Conservation (phyloP, 306 rosid species). For the Calophaca sinica region DNA sequence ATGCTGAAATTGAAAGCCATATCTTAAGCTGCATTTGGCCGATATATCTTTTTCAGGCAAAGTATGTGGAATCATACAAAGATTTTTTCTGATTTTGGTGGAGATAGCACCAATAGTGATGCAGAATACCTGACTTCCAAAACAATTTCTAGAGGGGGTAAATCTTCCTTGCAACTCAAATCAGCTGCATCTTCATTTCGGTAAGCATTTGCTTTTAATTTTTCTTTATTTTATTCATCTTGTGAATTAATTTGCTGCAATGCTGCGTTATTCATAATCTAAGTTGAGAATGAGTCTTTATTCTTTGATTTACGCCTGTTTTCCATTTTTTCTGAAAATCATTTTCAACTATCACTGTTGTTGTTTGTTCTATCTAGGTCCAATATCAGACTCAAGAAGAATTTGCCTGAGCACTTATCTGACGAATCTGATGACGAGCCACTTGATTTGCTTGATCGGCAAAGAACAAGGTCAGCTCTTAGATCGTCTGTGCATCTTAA, state of each 20-base stretch:
- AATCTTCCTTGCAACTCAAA: constrained; percentile 53
- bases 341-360: background rate
- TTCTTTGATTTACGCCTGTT: background rate
- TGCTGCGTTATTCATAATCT: constrained; percentile 1
- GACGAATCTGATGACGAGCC: constrained; percentile 88
- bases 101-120: constrained; percentile 61
- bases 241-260: background rate
- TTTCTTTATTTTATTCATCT: constrained; percentile 30
- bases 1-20: background rate
- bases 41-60: constrained; percentile 51
- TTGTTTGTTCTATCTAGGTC: constrained; percentile 53
- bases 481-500: constrained; percentile 64
- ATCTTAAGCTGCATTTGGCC: constrained; percentile 15
- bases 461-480: constrained; percentile 76
- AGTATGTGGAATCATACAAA: constrained; percentile 87
- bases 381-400: constrained; percentile 61
- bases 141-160: constrained; percentile 53
- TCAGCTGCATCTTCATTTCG: constrained; percentile 73
- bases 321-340: background rate
- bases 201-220: constrained; percentile 54
- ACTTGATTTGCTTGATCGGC: constrained; percentile 88
- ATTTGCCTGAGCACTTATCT: constrained; percentile 63
- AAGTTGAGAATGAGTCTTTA: no score
- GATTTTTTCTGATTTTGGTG: constrained; percentile 79
- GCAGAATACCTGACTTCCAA: constrained; percentile 57